These are phyloP conservation scores for Marchantia paleacea DNA, from an alignment of 225 moss, liverwort and hornwort species.

Conservation along the genomic window DNA sequence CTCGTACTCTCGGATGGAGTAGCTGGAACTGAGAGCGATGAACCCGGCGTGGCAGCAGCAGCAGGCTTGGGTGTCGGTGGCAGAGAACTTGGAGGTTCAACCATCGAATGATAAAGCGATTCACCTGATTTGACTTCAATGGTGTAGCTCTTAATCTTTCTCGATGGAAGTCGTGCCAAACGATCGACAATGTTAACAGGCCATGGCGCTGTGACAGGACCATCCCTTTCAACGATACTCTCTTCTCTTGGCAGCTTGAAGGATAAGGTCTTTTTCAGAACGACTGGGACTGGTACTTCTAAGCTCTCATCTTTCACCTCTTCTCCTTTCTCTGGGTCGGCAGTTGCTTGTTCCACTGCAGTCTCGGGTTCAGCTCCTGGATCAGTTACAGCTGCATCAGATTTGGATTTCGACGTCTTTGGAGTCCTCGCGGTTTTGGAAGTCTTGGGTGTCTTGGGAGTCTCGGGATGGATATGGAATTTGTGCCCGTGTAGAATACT, in stretches of 20 bases:
- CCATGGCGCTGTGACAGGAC: not conserved
- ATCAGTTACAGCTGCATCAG: not conserved
- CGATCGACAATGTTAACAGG: not conserved
- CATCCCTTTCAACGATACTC: not conserved
- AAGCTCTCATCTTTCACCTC: not conserved
- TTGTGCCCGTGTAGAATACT: not conserved
- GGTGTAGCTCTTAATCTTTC: not conserved
- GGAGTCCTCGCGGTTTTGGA: slow-evolving; percentile 1
- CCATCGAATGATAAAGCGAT: no score
- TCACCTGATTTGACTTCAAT: slow-evolving; percentile 4
- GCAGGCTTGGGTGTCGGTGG: not conserved
- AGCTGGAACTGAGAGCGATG: not conserved
- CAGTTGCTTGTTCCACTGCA: not conserved
- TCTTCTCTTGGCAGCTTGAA: slow-evolving; percentile 9
- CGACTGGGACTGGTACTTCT: not conserved
- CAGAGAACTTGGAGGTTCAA: not conserved
- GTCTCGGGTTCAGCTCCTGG: not conserved
- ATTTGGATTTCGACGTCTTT: not conserved
- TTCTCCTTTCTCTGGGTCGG: not conserved
- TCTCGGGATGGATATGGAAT: slow-evolving; percentile 1
- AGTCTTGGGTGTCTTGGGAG: slow-evolving; percentile 9
- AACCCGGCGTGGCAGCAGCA: not conserved
- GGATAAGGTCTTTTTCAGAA: not conserved
- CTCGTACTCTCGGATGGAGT: not conserved
- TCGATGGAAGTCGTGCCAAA: not conserved